A percentile compares a stretch with the other conserved stretches of the same genome.
Evolutionary conservation across 2,329 filamentous ascomycete genomes (phyloP).

Genomic region (Thermothelomyces thermophilus): DNA sequence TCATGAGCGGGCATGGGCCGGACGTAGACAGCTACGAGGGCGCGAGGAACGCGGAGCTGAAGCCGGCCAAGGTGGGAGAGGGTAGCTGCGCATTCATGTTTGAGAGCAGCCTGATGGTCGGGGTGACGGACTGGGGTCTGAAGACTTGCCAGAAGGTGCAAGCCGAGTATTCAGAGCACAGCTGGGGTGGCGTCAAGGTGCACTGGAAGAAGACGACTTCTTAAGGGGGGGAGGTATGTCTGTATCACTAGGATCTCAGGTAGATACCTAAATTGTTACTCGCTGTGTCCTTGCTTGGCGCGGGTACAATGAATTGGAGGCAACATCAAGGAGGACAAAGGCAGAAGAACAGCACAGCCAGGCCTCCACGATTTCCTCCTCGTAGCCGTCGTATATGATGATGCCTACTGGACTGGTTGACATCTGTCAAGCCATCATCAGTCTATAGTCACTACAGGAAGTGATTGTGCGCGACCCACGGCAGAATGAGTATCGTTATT

Average conservation of each 20-base stretch:
- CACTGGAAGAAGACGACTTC: slow-evolving; percentile 46
- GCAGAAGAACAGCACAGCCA: too few relatives aligned
- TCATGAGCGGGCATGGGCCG: slow-evolving; percentile 62
- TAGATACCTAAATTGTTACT: background rate
- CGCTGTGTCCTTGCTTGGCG: too few relatives aligned
- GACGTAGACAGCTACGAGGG: slow-evolving; percentile 52
- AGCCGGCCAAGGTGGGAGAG: slow-evolving; percentile 51
- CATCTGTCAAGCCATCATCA: too few relatives aligned
- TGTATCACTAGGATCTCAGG: too few relatives aligned
- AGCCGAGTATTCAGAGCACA: slow-evolving; percentile 70
- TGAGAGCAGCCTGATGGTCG: slow-evolving; percentile 62
- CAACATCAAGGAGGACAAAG: too few relatives aligned
- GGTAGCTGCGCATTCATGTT: slow-evolving; percentile 64
- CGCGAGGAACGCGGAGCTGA: slow-evolving; percentile 48
- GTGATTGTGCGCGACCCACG: too few relatives aligned
- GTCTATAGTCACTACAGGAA: too few relatives aligned
- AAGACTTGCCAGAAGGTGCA: slow-evolving; percentile 53
- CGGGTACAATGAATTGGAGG: too few relatives aligned
- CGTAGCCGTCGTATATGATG: too few relatives aligned
- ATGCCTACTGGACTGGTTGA: too few relatives aligned
- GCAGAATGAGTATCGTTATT: too few relatives aligned
- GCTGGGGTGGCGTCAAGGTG: slow-evolving; percentile 64
- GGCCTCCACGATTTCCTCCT: too few relatives aligned
- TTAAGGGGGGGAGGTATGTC: background rate
- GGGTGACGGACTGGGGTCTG: slow-evolving; percentile 64